A percentile compares a stretch with the other conserved stretches of the same genome.
These are phyloP conservation scores for Epichloe scottii DNA, from an alignment of 2,329 filamentous ascomycete species.

Conservation along the genomic window DNA sequence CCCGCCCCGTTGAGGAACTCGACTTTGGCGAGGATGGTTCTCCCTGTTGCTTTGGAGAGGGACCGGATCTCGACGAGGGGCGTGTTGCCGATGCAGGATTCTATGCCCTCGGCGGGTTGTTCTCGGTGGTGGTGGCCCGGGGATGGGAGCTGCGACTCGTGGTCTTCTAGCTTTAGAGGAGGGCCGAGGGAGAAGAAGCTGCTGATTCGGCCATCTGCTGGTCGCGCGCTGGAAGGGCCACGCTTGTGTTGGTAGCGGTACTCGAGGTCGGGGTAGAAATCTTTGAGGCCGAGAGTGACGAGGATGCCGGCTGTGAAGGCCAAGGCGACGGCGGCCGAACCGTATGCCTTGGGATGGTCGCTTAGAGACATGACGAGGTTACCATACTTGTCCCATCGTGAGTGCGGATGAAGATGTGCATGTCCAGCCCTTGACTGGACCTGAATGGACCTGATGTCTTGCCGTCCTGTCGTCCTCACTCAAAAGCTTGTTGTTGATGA, in stretches of 20 bases:
- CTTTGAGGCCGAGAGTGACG: constrained; percentile 65
- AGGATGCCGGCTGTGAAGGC: constrained; percentile 70
- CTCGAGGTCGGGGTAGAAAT: constrained; percentile 66
- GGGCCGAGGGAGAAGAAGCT: constrained; percentile 32
- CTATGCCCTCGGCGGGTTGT: constrained; percentile 54
- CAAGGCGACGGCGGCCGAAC: constrained; percentile 51
- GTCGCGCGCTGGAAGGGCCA: constrained; percentile 7
- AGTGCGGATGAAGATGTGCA: background rate
- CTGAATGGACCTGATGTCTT: too few species aligned
- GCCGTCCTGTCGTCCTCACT: too few species aligned
- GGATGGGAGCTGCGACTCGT: constrained; percentile 23
- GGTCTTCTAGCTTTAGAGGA: constrained; percentile 43
- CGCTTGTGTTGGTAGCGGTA: constrained; percentile 42
- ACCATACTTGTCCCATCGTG: background rate
- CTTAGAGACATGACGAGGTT: constrained; percentile 41
- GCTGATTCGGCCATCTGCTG: constrained; percentile 19
- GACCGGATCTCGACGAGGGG: constrained; percentile 78
- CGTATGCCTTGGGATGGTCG: constrained; percentile 49
- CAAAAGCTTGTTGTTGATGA: too few species aligned
- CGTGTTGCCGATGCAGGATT: constrained; percentile 87
- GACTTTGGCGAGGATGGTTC: constrained; percentile 83
- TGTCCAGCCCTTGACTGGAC: background rate
- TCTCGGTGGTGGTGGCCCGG: background rate
- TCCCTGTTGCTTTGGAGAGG: constrained; percentile 75
- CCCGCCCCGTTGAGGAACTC: constrained; percentile 95